Evolutionary conservation across 1,284 basidiomycete species (phyloP).

Genomic region (Sanguinoderma infundibulare): DNA sequence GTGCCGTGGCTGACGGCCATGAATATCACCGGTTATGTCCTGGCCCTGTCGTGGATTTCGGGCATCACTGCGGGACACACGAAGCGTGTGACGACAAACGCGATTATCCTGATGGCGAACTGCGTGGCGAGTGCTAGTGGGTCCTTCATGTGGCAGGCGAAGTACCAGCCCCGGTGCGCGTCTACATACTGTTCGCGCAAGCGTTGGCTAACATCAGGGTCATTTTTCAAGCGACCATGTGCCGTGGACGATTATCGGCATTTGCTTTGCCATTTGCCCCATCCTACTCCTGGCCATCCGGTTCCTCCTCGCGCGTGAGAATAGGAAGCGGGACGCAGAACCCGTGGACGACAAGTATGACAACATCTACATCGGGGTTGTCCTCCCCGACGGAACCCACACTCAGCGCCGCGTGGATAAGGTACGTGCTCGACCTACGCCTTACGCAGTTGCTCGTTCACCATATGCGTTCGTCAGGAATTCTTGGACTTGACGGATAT

Average conservation of each 20-base stretch:
- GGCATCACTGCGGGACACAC: too few species aligned
- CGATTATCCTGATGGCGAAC: slow-evolving; percentile 72
- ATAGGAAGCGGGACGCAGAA: slow-evolving; percentile 62
- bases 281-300: too few species aligned
- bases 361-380: slow-evolving; percentile 62
- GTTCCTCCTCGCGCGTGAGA: too few species aligned
- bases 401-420: too few species aligned
- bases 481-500: too few species aligned
- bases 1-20: slow-evolving; percentile 70
- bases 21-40: slow-evolving; percentile 75
- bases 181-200: background rate
- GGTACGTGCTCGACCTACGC: too few species aligned
- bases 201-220: background rate
- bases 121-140: slow-evolving; percentile 72
- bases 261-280: too few species aligned
- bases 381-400: slow-evolving; percentile 53
- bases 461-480: too few species aligned
- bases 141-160: slow-evolving; percentile 74
- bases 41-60: too few species aligned
- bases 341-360: slow-evolving; percentile 60
- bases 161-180: slow-evolving; percentile 63
- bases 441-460: too few species aligned
- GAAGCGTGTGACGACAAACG: too few species aligned
- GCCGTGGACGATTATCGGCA: slow-evolving; percentile 70
- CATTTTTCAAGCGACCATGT: slow-evolving; percentile 44